Conservation (phyloP, 75 land plant genomes). For the Pinus albicaulis region DNA sequence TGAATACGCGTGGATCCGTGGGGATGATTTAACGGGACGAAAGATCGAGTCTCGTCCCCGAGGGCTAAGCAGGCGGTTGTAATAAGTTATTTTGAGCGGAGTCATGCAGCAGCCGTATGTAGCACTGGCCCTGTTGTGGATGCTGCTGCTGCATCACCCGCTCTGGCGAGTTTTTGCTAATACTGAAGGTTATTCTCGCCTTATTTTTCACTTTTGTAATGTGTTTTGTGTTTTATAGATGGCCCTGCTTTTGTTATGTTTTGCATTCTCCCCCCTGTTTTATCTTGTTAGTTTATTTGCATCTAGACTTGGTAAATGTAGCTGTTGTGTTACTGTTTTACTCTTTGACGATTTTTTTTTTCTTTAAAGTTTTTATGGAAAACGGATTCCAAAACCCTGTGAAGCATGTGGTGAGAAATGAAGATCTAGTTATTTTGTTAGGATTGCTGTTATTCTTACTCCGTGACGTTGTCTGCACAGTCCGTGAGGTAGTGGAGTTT, state of each 20-base stretch:
- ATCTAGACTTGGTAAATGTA: neutral
- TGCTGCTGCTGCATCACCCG: slow-evolving; percentile 21
- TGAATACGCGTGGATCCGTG: neutral
- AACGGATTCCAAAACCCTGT: neutral
- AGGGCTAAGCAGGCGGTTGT: too few relatives aligned
- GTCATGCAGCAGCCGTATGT: neutral
- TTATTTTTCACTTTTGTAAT: neutral
- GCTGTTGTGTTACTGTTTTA: neutral
- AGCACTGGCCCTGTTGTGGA: slow-evolving; percentile 10
- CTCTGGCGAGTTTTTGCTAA: slow-evolving; percentile 16
- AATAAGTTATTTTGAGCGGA: too few relatives aligned
- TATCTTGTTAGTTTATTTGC: neutral
- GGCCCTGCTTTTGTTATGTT: neutral
- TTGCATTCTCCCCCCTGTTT: neutral
- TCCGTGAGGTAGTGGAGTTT: too few relatives aligned
- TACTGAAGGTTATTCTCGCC: slow-evolving; percentile 20
- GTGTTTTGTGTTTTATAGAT: neutral
- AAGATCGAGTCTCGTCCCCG: too few relatives aligned
- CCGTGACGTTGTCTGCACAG: neutral
- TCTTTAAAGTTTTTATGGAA: neutral
- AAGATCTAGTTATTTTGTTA: neutral
- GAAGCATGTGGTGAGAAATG: neutral
- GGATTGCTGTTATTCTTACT: neutral
- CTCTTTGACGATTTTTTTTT: neutral
- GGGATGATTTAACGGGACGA: neutral